Evolutionary conservation across 176 grass and related monocot genomes (phyloP).

Genomic region (Zoysia japonica): DNA sequence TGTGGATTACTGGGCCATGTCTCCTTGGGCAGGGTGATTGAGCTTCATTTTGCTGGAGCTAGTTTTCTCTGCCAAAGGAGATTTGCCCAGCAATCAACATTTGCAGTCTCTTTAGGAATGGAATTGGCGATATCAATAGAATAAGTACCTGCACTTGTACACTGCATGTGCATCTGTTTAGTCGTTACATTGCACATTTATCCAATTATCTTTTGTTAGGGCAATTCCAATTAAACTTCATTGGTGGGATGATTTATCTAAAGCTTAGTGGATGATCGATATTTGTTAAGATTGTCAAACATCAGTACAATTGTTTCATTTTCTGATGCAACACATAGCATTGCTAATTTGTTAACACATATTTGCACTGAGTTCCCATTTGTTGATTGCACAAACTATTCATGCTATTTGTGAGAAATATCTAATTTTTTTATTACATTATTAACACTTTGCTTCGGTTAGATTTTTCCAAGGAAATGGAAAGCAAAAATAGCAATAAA

Average conservation of each 20-base stretch:
- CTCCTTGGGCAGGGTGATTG: conserved; percentile 57
- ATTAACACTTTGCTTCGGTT: not conserved
- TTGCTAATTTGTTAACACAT: not conserved
- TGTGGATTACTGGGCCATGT: conserved; percentile 49
- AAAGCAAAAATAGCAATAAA: not conserved
- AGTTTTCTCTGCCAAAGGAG: conserved; percentile 60
- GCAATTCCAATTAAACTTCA: not conserved
- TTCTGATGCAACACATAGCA: not conserved
- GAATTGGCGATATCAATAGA: not conserved
- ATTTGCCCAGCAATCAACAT: conserved; percentile 75
- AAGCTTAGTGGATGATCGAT: not conserved
- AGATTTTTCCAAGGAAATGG: not conserved
- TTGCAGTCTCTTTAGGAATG: conserved; percentile 1
- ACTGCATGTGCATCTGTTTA: not conserved
- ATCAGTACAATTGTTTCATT: not conserved
- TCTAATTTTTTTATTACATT: not conserved
- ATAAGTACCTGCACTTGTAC: not conserved
- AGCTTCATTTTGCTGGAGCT: not conserved
- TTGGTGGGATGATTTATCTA: not conserved
- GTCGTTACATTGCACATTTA: not conserved
- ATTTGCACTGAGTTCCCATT: not conserved
- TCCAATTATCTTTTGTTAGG: too few species aligned
- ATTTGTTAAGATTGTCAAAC: not conserved
- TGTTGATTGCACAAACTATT: not conserved
- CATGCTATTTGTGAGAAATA: not conserved